These are phyloP conservation scores for Corylus heterophylla DNA, from an alignment of 306 rosid species.

Conservation along the genomic window DNA sequence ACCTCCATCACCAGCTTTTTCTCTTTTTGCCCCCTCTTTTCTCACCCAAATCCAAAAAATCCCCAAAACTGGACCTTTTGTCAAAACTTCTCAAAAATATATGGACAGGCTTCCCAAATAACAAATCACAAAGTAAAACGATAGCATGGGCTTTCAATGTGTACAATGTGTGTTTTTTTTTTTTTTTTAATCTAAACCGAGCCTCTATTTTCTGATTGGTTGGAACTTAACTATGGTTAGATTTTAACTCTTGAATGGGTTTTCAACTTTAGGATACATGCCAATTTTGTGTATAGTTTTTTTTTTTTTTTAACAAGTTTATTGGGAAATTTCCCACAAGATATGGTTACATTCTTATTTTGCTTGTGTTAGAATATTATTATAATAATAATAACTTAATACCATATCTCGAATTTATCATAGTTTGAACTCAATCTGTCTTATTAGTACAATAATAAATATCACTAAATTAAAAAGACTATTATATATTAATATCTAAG, in stretches of 20 bases:
- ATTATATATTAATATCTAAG: too few relatives aligned
- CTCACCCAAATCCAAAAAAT: conserved; percentile 10
- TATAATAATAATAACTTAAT: too few relatives aligned
- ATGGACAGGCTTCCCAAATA: conserved; percentile 5
- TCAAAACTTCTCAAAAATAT: conserved; percentile 16
- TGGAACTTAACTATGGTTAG: conserved; percentile 21
- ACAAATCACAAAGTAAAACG: background rate
- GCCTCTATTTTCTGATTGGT: conserved; percentile 7
- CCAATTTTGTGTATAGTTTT: background rate
- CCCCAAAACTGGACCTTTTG: conserved; percentile 31
- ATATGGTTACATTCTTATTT: too few relatives aligned
- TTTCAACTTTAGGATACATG: background rate
- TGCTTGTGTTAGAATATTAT: too few relatives aligned
- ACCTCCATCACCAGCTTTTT: conserved; percentile 27
- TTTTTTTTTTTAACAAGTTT: background rate
- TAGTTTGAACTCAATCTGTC: too few relatives aligned
- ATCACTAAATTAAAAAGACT: too few relatives aligned
- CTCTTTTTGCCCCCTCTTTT: conserved; percentile 17
- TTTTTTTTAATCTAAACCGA: conserved; percentile 9
- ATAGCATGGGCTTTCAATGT: conserved; percentile 7
- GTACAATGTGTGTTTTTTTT: background rate
- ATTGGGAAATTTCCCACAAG: background rate
- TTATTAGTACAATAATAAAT: too few relatives aligned
- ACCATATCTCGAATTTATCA: too few relatives aligned
- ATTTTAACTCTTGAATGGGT: conserved; percentile 9